phyloP scores from a whole-genome alignment of 257 asterid genomes.

The Ocimum tenuiflorum region DNA sequence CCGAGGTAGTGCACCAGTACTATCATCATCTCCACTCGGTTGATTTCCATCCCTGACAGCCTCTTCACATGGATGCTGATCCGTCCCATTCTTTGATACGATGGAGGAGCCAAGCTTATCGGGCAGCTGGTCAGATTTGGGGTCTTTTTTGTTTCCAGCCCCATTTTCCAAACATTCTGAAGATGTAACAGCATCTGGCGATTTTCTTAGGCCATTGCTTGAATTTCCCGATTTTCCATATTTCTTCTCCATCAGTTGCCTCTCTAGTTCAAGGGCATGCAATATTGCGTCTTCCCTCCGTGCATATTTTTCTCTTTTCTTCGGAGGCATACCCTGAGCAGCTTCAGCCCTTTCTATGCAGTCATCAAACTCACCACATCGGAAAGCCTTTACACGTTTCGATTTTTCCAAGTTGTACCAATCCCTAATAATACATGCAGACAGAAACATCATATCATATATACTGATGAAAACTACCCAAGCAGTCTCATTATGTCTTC shows the following conservation, averaged over 20 bases:
- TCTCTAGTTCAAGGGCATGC: conserved; percentile 97
- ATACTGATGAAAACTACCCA: background rate
- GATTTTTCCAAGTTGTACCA: conserved; percentile 99
- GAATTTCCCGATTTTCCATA: conserved; percentile 55
- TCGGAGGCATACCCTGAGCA: conserved; percentile 87
- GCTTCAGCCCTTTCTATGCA: conserved; percentile 98
- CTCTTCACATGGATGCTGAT: conserved; percentile 27
- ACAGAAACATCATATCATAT: conserved; percentile 21
- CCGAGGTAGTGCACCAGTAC: conserved; percentile 48
- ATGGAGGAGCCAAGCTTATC: conserved; percentile 36
- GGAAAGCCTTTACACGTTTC: conserved; percentile 89
- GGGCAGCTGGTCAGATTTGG: conserved; percentile 30
- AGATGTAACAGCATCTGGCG: conserved; percentile 49
- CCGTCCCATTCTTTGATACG: conserved; percentile 37
- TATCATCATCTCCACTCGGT: conserved; percentile 54
- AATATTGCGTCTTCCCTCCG: conserved; percentile 97
- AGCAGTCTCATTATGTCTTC: background rate
- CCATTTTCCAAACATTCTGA: conserved; percentile 40
- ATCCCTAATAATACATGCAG: conserved; percentile 46
- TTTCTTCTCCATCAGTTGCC: conserved; percentile 56
- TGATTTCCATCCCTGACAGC: conserved; percentile 40
- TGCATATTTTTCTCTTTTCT: conserved; percentile 97
- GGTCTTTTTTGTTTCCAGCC: conserved; percentile 29
- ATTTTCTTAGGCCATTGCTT: conserved; percentile 36
- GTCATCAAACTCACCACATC: conserved; percentile 93